Evolutionary conservation across 371 early-diverging fungal genomes (phyloP).

Genomic region (Thermomucor indicae-seudaticae): DNA sequence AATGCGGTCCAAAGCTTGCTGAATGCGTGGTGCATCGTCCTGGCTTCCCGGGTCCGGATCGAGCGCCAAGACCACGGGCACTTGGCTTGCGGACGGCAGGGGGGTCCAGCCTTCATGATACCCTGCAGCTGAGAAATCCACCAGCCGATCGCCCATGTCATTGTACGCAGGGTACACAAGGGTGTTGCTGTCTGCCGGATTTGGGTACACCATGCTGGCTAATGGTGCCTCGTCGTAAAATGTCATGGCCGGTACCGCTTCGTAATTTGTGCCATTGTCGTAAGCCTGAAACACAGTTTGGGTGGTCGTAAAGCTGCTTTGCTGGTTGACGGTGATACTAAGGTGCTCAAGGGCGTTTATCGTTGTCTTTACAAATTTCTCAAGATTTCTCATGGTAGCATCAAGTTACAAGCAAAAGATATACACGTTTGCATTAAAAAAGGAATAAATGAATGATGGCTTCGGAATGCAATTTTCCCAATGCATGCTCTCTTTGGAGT

Average conservation of each 20-base stretch:
- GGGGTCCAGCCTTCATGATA: slow-evolving; percentile 43
- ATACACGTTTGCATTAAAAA: no score
- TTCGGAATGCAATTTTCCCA: no score
- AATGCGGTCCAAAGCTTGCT: slow-evolving; percentile 30
- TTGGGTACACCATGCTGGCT: slow-evolving; percentile 8
- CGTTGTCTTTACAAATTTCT: slow-evolving; percentile 8
- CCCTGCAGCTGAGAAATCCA: slow-evolving; percentile 47
- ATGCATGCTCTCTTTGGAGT: no score
- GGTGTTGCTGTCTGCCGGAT: slow-evolving; percentile 8
- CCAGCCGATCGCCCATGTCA: slow-evolving; percentile 34
- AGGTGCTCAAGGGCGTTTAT: slow-evolving; percentile 7
- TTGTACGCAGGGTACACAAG: slow-evolving; percentile 41
- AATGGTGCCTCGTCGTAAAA: slow-evolving; percentile 1
- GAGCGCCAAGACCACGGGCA: slow-evolving; percentile 16
- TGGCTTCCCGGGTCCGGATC: slow-evolving; percentile 18
- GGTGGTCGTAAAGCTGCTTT: neutral
- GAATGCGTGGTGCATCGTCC: slow-evolving; percentile 37
- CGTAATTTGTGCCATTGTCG: neutral
- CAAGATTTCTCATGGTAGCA: slow-evolving; percentile 5
- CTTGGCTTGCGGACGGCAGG: slow-evolving; percentile 8
- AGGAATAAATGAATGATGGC: no score
- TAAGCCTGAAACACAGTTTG: neutral
- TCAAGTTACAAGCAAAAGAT: no score
- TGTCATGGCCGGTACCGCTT: neutral
- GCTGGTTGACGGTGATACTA: slow-evolving; percentile 1